Conservation (phyloP, 768 basidiomycete genomes). For the Baorangia bicolor region DNA sequence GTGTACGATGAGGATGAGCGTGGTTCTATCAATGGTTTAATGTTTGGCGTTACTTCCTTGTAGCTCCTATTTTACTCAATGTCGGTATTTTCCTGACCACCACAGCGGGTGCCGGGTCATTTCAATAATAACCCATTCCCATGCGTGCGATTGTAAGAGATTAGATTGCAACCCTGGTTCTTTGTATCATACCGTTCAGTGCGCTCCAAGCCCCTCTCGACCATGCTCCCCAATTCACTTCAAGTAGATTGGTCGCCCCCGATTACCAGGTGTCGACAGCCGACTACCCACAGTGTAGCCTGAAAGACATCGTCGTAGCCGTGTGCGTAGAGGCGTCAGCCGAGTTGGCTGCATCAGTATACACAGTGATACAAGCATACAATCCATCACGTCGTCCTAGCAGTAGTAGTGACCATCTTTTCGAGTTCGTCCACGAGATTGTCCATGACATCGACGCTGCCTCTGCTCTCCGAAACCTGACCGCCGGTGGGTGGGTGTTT, state of each 20-base stretch:
- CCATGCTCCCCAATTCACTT: not conserved
- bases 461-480: not conserved
- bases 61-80: too few relatives aligned
- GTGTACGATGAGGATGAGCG: not conserved
- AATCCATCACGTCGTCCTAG: not conserved
- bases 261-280: not conserved
- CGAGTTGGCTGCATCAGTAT: not conserved
- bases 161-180: not conserved
- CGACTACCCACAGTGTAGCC: too few relatives aligned
- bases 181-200: not conserved
- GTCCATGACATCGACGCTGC: conserved; percentile 65
- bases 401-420: conserved; percentile 44
- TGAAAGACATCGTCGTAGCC: too few relatives aligned
- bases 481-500: not conserved
- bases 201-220: too few relatives aligned
- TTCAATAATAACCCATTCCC: too few relatives aligned
- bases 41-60: too few relatives aligned
- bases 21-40: not conserved
- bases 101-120: too few relatives aligned
- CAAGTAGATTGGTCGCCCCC: not conserved
- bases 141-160: not conserved
- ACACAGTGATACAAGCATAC: not conserved
- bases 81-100: not conserved
- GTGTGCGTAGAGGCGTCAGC: too few relatives aligned
- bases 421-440: conserved; percentile 81